phyloP scores from a whole-genome alignment of 2,329 filamentous ascomycete species.

The Sporothrix brunneoviolacea region DNA sequence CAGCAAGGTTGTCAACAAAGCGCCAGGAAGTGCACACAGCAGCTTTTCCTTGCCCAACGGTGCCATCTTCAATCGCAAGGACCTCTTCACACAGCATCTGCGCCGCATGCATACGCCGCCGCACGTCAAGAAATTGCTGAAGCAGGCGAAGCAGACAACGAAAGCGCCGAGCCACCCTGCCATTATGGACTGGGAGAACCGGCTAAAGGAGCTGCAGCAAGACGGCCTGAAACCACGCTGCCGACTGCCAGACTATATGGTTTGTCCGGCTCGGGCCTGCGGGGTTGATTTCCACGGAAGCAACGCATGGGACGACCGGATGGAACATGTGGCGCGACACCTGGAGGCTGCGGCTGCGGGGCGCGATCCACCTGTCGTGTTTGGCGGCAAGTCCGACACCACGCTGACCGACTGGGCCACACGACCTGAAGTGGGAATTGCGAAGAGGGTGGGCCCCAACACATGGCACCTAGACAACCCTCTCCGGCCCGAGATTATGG shows the following conservation, averaged over 20 bases:
- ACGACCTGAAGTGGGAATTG: constrained; percentile 31
- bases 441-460: constrained; percentile 21
- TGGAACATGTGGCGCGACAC: constrained; percentile 84
- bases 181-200: constrained; percentile 40
- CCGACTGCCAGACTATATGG: constrained; percentile 51
- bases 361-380: constrained; percentile 27
- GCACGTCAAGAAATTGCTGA: constrained; percentile 29
- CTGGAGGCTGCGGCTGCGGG: constrained; percentile 50
- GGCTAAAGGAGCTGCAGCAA: constrained; percentile 49
- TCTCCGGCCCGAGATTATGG: constrained; percentile 18
- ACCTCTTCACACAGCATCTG: constrained; percentile 83
- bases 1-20: constrained; percentile 25
- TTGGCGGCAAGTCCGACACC: constrained; percentile 33
- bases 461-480: constrained; percentile 21
- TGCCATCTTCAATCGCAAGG: constrained; percentile 79
- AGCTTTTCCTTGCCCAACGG: constrained; percentile 41
- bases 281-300: constrained; percentile 49
- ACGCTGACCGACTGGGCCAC: constrained; percentile 37
- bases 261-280: constrained; percentile 60
- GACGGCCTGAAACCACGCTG: constrained; percentile 57
- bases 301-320: constrained; percentile 68
- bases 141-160: constrained; percentile 28
- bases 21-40: constrained; percentile 6
- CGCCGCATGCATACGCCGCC: constrained; percentile 72
- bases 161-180: constrained; percentile 25